phyloP scores from a whole-genome alignment of 2,329 filamentous ascomycete genomes.

The Pleoardoris graminearum region DNA sequence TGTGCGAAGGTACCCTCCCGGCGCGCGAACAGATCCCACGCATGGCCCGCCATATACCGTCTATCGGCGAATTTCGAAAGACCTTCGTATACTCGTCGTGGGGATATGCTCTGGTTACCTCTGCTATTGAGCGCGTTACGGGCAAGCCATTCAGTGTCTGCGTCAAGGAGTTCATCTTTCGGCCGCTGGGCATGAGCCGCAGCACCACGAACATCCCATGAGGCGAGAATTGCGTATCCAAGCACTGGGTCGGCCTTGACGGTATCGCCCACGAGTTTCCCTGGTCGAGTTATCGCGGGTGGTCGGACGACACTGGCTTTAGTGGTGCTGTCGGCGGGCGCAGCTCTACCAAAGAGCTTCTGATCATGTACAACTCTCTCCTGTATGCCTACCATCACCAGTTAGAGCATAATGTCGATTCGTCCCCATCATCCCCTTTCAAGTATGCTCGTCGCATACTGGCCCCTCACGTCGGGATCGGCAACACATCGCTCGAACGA shows the following conservation, averaged over 20 bases:
- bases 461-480: neutral
- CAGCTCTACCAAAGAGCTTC: conserved; percentile 4
- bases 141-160: neutral
- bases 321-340: conserved; percentile 4
- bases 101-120: conserved; percentile 15
- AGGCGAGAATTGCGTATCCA: conserved; percentile 5
- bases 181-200: conserved; percentile 4
- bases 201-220: conserved; percentile 5
- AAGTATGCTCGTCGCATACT: neutral
- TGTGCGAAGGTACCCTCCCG: conserved; percentile 11
- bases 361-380: conserved; percentile 7
- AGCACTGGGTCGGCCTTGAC: conserved; percentile 7
- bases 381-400: conserved; percentile 6
- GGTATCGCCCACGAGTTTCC: neutral
- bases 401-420: neutral
- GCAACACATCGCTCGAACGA: neutral
- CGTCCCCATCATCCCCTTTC: neutral
- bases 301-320: neutral
- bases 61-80: neutral
- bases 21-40: neutral
- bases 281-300: neutral
- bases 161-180: conserved; percentile 7
- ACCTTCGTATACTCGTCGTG: conserved; percentile 21
- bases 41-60: conserved; percentile 9
- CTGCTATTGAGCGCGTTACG: conserved; percentile 8